Conservation (phyloP, 2,329 filamentous ascomycete species). For the Cladosporium sp. region DNA sequence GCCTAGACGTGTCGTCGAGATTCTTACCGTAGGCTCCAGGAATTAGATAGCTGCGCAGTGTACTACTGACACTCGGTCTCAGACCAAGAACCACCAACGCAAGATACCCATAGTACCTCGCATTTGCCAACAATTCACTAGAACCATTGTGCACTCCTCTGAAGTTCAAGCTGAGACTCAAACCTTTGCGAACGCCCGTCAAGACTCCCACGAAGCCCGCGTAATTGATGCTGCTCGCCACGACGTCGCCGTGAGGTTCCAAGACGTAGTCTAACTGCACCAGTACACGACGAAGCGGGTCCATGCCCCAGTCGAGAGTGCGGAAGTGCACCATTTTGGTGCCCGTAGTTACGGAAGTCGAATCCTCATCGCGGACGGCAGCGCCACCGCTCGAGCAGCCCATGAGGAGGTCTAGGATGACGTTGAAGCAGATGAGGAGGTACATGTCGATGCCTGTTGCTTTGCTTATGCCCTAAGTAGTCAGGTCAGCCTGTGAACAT, state of each 20-base stretch:
- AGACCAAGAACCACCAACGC: slow-evolving; percentile 56
- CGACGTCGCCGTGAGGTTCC: slow-evolving; percentile 37
- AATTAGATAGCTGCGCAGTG: slow-evolving; percentile 49
- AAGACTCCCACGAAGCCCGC: slow-evolving; percentile 54
- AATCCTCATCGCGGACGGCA: slow-evolving; percentile 3
- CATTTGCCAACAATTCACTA: slow-evolving; percentile 33
- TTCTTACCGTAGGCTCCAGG: slow-evolving; percentile 21
- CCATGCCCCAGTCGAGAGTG: slow-evolving; percentile 52
- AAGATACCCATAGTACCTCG: slow-evolving; percentile 51
- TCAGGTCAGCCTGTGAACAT: too few species aligned
- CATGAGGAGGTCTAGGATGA: slow-evolving; percentile 62
- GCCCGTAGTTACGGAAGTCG: slow-evolving; percentile 8
- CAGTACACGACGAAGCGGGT: slow-evolving; percentile 43
- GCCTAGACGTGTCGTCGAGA: neutral
- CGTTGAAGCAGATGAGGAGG: slow-evolving; percentile 62
- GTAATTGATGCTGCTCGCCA: slow-evolving; percentile 53
- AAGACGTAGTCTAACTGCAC: slow-evolving; percentile 44
- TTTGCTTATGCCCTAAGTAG: neutral
- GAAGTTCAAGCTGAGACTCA: slow-evolving; percentile 55
- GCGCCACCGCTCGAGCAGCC: slow-evolving; percentile 64
- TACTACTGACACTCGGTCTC: slow-evolving; percentile 54
- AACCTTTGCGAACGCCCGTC: slow-evolving; percentile 49
- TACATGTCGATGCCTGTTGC: slow-evolving; percentile 57
- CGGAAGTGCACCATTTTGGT: slow-evolving; percentile 56
- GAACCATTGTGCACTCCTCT: slow-evolving; percentile 50